Percentiles rank a stretch among this genome's conserved stretches.
phyloP scores from a whole-genome alignment of 139 green algal species.

The Chlorella sp. region DNA sequence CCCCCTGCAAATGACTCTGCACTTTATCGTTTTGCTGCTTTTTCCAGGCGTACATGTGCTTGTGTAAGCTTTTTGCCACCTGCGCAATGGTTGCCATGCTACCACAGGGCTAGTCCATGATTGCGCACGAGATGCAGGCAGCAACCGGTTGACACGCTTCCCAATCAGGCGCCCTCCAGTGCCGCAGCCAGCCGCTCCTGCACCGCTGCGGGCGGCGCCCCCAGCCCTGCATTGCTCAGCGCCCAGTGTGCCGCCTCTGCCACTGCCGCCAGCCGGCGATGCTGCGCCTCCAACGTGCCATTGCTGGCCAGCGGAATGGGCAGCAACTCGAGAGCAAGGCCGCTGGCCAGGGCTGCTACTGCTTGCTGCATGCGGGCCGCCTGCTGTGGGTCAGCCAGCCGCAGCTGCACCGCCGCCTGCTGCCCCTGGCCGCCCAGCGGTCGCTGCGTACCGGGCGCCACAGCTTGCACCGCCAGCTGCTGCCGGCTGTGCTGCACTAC shows the following conservation, averaged over 20 bases:
- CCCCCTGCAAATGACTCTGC: no score
- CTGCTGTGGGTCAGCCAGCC: not conserved
- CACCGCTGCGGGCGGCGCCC: no score
- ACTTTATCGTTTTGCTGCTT: no score
- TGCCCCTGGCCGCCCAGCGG: not conserved
- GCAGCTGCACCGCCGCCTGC: not conserved
- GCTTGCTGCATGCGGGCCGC: not conserved
- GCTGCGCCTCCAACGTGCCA: not conserved
- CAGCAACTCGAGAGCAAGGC: constrained; percentile 4
- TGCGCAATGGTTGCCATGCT: no score
- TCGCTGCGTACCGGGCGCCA: not conserved
- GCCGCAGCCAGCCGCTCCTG: not conserved
- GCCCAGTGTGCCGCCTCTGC: not conserved
- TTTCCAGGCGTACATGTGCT: no score
- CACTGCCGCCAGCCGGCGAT: not conserved
- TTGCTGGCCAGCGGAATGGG: not conserved
- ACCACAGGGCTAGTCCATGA: no score
- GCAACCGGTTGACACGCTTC: no score
- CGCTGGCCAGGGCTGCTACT: not conserved
- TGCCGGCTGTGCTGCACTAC: not conserved
- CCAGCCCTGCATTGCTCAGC: not conserved
- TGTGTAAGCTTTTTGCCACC: no score
- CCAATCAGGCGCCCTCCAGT: not conserved
- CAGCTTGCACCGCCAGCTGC: not conserved
- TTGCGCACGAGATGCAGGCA: no score